Percentiles rank a stretch among this genome's conserved stretches.
These are phyloP conservation scores for Orbilia javanica DNA, from an alignment of 2,329 filamentous ascomycete species.

Conservation along the genomic window DNA sequence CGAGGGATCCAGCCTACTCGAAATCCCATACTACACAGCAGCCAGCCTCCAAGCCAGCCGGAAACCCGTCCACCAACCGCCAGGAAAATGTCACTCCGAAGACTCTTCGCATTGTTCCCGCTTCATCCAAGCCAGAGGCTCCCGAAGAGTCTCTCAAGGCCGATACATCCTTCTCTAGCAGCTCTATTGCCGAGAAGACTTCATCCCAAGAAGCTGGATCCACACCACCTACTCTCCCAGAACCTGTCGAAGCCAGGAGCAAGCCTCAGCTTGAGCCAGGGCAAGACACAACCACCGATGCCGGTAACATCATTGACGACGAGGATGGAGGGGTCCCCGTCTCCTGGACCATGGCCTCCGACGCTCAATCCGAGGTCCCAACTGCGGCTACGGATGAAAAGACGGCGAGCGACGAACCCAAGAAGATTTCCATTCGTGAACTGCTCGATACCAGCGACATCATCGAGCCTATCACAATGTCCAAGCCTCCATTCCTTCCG, in stretches of 20 bases:
- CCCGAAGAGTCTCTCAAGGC: background rate
- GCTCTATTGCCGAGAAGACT: background rate
- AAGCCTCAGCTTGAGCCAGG: background rate
- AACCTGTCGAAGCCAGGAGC: background rate
- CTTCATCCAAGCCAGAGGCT: conserved; percentile 4
- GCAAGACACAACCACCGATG: background rate
- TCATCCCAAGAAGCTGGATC: background rate
- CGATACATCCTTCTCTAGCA: background rate
- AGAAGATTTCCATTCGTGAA: conserved; percentile 37
- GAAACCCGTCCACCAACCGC: background rate
- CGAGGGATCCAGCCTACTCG: background rate
- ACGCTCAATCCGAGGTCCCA: background rate
- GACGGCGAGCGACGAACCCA: conserved; percentile 5
- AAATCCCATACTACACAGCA: background rate
- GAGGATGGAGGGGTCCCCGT: conserved; percentile 19
- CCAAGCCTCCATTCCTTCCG: conserved; percentile 7
- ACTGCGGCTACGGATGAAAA: background rate
- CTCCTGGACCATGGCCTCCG: conserved; percentile 10
- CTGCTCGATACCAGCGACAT: conserved; percentile 44
- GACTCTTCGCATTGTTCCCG: conserved; percentile 8
- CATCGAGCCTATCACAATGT: conserved; percentile 5
- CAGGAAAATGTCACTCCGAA: conserved; percentile 22
- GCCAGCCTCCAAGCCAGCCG: background rate
- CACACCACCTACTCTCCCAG: background rate
- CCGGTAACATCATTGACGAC: background rate